Evolutionary conservation across 2,329 filamentous ascomycete genomes (phyloP).

Genomic region (Sclerotinia nivalis): DNA sequence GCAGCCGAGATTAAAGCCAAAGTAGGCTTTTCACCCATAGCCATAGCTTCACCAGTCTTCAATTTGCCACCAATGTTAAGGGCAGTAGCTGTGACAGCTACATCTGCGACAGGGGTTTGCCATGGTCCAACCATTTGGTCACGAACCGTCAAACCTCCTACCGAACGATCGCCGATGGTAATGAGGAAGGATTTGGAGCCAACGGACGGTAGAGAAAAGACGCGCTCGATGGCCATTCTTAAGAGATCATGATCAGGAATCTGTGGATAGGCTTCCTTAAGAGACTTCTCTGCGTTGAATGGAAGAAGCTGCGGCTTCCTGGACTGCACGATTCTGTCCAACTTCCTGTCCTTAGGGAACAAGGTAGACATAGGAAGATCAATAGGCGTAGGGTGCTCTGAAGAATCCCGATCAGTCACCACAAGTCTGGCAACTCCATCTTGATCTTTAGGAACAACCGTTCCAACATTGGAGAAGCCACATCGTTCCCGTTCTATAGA

Average conservation of each 20-base stretch:
- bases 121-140: constrained; percentile 97
- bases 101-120: constrained; percentile 92
- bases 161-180: constrained; percentile 90
- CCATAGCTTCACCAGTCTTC: constrained; percentile 90
- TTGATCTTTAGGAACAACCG: constrained; percentile 63
- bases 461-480: constrained; percentile 88
- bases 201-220: constrained; percentile 82
- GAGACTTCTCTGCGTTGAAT: constrained; percentile 68
- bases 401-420: constrained; percentile 77
- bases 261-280: constrained; percentile 56
- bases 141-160: constrained; percentile 82
- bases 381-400: constrained; percentile 74
- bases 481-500: constrained; percentile 74
- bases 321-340: constrained; percentile 72
- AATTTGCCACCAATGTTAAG: constrained; percentile 66
- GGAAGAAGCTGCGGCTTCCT: constrained; percentile 65
- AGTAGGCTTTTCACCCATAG: constrained; percentile 90
- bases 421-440: constrained; percentile 70
- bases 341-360: constrained; percentile 84
- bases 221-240: constrained; percentile 71
- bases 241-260: constrained; percentile 46
- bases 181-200: constrained; percentile 98
- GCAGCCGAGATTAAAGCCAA: constrained; percentile 86
- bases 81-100: constrained; percentile 85
- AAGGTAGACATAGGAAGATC: constrained; percentile 86